These are phyloP conservation scores for Cyberlindnera americana DNA, from an alignment of 805 yeast genomes.

Conservation along the genomic window DNA sequence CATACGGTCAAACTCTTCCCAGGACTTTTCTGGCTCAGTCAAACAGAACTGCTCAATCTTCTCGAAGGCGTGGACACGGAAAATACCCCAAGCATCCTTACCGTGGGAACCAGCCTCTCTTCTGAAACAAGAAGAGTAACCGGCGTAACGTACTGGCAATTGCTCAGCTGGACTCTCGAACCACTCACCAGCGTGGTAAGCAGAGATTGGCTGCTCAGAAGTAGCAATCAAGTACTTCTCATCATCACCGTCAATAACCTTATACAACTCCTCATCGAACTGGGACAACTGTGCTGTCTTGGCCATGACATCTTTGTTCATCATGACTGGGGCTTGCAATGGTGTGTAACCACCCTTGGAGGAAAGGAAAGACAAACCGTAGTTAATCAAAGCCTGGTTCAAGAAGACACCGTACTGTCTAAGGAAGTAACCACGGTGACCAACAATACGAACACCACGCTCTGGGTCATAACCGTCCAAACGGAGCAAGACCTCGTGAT, in stretches of 20 bases:
- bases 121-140: conserved; percentile 97
- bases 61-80: conserved; percentile 98
- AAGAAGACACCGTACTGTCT: conserved; percentile 94
- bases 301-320: conserved; percentile 99
- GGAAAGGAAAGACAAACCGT: conserved; percentile 83
- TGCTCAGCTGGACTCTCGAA: conserved; percentile 96
- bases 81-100: conserved; percentile 99
- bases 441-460: conserved; percentile 95
- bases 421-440: conserved; percentile 97
- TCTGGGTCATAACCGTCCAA: conserved; percentile 98
- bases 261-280: conserved; percentile 96
- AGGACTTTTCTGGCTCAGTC: conserved; percentile 97
- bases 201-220: conserved; percentile 98
- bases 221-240: conserved; percentile 98
- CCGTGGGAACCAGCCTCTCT: conserved; percentile 99
- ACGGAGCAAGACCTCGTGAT: conserved; percentile 91
- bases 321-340: conserved; percentile 98
- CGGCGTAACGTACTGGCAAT: conserved; percentile 94
- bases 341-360: conserved; percentile 79
- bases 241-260: conserved; percentile 94
- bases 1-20: conserved; percentile 97
- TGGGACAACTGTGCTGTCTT: conserved; percentile 97
- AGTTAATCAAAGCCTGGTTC: conserved; percentile 96
- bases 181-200: conserved; percentile 97
- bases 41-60: conserved; percentile 95